Evolutionary conservation across 1,284 basidiomycete species (phyloP).

Genomic region (Irpex lacteus): DNA sequence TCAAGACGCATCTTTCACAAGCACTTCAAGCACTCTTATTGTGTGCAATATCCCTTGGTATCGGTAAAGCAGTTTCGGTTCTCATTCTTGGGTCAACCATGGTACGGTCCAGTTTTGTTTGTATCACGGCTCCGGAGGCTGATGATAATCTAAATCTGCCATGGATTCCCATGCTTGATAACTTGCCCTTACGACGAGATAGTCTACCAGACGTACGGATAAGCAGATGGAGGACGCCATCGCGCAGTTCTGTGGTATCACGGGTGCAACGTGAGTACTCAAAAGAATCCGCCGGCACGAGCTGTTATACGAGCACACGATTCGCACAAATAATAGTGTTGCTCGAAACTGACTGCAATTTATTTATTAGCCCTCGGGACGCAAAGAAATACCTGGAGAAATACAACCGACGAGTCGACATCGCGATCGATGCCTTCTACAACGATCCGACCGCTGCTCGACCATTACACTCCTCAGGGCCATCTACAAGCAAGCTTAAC

Average conservation of each 20-base stretch:
- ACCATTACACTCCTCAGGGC: constrained; percentile 17
- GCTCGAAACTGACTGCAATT: constrained; percentile 6
- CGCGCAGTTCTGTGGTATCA: constrained; percentile 61
- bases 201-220: constrained; percentile 19
- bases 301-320: neutral
- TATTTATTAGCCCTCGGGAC: constrained; percentile 48
- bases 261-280: constrained; percentile 63
- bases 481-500: constrained; percentile 58
- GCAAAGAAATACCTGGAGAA: constrained; percentile 74
- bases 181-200: constrained; percentile 3
- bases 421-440: constrained; percentile 77
- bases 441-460: constrained; percentile 35
- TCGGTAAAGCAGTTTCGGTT: neutral
- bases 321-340: constrained; percentile 18
- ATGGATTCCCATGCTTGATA: neutral
- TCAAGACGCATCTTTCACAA: neutral
- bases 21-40: neutral
- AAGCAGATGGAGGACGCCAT: constrained; percentile 43
- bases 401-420: constrained; percentile 61
- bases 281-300: neutral
- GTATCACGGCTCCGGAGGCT: neutral
- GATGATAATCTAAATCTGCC: neutral
- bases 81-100: neutral
- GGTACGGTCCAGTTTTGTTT: neutral
- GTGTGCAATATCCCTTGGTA: neutral